These are phyloP conservation scores for Cyamopsis tetragonoloba DNA, from an alignment of 306 rosid genomes.

Conservation along the genomic window DNA sequence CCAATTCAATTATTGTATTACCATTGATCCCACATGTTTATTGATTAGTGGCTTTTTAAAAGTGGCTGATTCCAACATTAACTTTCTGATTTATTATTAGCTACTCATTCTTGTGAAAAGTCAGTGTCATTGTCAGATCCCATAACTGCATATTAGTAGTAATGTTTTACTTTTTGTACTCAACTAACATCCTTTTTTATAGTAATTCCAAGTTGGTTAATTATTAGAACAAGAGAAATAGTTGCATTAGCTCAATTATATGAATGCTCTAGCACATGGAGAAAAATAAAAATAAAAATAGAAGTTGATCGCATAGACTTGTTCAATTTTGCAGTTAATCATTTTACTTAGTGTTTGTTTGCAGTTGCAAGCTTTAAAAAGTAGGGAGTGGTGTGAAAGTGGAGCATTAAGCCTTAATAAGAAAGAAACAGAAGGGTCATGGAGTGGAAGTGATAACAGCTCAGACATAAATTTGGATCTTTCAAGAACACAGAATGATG, in stretches of 20 bases:
- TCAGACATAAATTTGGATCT: slow-evolving; percentile 60
- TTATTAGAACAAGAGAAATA: neutral
- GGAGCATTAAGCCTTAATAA: slow-evolving; percentile 32
- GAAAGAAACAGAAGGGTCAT: slow-evolving; percentile 64
- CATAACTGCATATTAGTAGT: slow-evolving; percentile 18
- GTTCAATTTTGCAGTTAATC: neutral
- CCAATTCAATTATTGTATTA: slow-evolving; percentile 23
- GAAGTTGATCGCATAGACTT: slow-evolving; percentile 8
- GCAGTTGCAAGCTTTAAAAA: slow-evolving; percentile 58
- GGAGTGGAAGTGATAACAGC: slow-evolving; percentile 66
- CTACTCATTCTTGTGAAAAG: slow-evolving; percentile 28
- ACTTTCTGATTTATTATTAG: slow-evolving; percentile 16
- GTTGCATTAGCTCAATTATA: slow-evolving; percentile 1
- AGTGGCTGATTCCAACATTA: slow-evolving; percentile 23
- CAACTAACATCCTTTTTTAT: neutral
- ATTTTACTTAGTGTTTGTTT: slow-evolving; percentile 21
- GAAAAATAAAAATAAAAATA: neutral
- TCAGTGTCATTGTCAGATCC: slow-evolving; percentile 28
- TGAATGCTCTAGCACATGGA: neutral
- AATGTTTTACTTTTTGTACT: neutral
- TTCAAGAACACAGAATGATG: slow-evolving; percentile 44
- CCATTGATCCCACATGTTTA: slow-evolving; percentile 30
- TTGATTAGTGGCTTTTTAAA: slow-evolving; percentile 8
- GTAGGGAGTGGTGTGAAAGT: slow-evolving; percentile 40
- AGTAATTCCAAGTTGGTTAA: neutral